These are phyloP conservation scores for Lactarius trivialis DNA, from an alignment of 768 basidiomycete species.

Conservation along the genomic window DNA sequence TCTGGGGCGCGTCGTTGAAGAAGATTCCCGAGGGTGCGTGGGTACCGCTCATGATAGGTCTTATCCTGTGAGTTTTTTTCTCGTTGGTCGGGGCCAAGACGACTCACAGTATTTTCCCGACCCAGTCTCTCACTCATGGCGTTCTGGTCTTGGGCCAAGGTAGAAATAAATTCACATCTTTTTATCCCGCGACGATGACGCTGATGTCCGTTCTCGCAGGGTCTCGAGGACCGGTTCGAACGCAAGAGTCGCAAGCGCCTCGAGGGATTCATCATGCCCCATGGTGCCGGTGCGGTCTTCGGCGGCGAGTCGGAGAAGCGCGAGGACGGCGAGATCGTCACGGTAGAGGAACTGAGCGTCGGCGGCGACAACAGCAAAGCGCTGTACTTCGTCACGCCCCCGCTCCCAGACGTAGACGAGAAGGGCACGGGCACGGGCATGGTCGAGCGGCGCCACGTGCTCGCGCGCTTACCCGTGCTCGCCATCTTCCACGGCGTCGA, in stretches of 20 bases:
- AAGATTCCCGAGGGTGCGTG: conserved; percentile 62
- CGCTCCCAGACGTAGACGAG: background rate
- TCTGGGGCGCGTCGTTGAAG: conserved; percentile 58
- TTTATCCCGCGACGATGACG: background rate
- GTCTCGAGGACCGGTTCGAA: conserved; percentile 60
- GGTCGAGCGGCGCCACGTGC: conserved; percentile 7
- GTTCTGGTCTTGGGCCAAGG: conserved; percentile 65
- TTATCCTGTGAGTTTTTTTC: conserved; percentile 36
- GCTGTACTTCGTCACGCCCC: conserved; percentile 13
- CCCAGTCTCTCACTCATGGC: conserved; percentile 41
- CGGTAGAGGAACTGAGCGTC: background rate
- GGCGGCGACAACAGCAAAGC: background rate
- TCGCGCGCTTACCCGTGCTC: conserved; percentile 16
- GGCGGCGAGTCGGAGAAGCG: background rate
- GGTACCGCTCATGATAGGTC: conserved; percentile 57
- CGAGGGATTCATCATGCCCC: conserved; percentile 43
- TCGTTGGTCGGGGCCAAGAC: background rate
- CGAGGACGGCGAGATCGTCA: background rate
- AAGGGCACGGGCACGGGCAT: background rate
- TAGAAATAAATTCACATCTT: conserved; percentile 1
- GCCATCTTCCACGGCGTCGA: conserved; percentile 18
- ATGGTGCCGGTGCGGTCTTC: conserved; percentile 21
- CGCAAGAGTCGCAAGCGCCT: conserved; percentile 48
- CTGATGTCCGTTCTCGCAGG: conserved; percentile 21
- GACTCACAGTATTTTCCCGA: background rate